Conservation (phyloP, 805 yeast species). For the Phaffomyces opuntiae region DNA sequence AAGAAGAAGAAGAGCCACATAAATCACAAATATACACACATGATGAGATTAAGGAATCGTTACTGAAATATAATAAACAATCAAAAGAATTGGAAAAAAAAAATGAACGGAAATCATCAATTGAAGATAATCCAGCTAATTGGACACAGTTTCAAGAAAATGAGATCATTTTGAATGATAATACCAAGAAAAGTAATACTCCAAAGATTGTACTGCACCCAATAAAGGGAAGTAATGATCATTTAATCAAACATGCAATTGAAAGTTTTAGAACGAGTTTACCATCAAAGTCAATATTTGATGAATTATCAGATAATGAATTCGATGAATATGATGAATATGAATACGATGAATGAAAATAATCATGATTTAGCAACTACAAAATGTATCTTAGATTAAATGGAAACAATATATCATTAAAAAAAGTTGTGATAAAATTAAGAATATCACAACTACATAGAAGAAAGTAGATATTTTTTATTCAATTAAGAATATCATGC, state of each 20-base stretch:
- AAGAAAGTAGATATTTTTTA: no score
- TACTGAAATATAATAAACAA: constrained; percentile 16
- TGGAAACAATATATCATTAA: no score
- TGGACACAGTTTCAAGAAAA: constrained; percentile 1
- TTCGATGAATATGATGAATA: constrained; percentile 2
- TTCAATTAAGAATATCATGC: no score
- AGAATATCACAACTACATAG: no score
- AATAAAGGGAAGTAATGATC: constrained; percentile 20
- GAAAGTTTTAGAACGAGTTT: constrained; percentile 25
- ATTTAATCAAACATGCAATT: constrained; percentile 18
- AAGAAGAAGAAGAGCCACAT: constrained; percentile 31
- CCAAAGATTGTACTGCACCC: constrained; percentile 23
- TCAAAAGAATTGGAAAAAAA: constrained; percentile 10
- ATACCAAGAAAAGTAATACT: constrained; percentile 3
- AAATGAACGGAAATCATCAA: constrained; percentile 3
- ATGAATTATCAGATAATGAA: constrained; percentile 19
- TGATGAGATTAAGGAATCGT: constrained; percentile 18
- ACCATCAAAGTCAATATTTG: constrained; percentile 34
- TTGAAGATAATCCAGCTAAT: constrained; percentile 4
- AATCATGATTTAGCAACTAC: no score
- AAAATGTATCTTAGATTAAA: no score
- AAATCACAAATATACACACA: constrained; percentile 22
- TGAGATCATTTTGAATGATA: constrained; percentile 21
- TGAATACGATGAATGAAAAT: no score
- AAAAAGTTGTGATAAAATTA: no score